Percentiles rank a stretch among this genome's conserved stretches.
Evolutionary conservation across 129 eudicot genomes (phyloP).

Genomic region (carrot (Daucus carota)): DNA sequence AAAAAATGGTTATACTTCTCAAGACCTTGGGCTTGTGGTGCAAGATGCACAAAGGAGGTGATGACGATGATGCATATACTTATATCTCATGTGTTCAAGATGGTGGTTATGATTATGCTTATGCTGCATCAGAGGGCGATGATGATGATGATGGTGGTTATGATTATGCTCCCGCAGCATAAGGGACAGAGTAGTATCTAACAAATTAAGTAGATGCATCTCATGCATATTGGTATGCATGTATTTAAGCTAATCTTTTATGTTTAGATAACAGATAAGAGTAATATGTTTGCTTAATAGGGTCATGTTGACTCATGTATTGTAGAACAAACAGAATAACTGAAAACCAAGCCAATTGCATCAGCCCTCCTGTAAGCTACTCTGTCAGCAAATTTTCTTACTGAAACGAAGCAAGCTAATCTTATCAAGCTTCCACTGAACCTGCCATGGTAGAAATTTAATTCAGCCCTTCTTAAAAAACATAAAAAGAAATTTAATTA

Average conservation of each 20-base stretch:
- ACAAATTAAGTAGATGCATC: neutral
- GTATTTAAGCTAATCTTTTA: too few species aligned
- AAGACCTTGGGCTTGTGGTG: neutral
- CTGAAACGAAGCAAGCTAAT: neutral
- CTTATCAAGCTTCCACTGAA: neutral
- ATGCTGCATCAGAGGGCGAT: neutral
- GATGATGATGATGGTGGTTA: slow-evolving; percentile 7
- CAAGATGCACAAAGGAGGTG: neutral
- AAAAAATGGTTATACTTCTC: neutral
- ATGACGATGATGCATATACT: neutral
- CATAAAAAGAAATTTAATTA: neutral
- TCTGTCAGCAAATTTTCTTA: too few species aligned
- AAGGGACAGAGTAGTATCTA: neutral
- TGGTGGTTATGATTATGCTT: neutral
- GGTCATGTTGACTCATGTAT: too few species aligned
- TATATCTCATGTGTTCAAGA: neutral
- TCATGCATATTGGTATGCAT: neutral
- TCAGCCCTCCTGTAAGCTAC: too few species aligned
- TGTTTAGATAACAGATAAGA: neutral
- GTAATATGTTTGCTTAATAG: neutral
- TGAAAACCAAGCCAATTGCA: too few species aligned
- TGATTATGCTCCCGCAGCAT: slow-evolving; percentile 8
- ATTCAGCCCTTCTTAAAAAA: too few species aligned
- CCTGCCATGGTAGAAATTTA: too few species aligned
- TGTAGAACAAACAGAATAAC: too few species aligned